Percentiles rank a stretch among this genome's conserved stretches.
Evolutionary conservation across 257 asterid genomes (phyloP).

Genomic region (Salvia rosmarinus): DNA sequence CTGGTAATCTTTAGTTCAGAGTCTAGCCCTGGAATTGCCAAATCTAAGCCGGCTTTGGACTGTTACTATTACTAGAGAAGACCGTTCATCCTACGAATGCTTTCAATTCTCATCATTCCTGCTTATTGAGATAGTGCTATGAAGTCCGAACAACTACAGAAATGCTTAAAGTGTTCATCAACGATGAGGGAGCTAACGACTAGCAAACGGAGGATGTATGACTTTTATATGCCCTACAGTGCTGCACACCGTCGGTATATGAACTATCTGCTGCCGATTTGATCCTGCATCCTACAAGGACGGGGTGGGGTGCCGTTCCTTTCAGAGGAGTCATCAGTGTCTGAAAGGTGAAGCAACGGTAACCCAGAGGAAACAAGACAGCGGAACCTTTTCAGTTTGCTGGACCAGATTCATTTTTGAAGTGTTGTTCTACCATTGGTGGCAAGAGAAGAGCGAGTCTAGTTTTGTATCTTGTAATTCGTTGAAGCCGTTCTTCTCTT

Average conservation of each 20-base stretch:
- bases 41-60: not conserved
- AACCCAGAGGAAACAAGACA: slow-evolving; percentile 1
- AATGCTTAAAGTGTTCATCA: not conserved
- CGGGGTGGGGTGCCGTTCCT: not conserved
- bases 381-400: slow-evolving; percentile 47
- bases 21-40: slow-evolving; percentile 19
- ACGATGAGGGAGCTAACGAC: not conserved
- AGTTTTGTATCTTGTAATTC: slow-evolving; percentile 79
- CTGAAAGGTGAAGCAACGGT: not conserved
- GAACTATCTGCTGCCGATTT: slow-evolving; percentile 18
- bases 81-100: slow-evolving; percentile 6
- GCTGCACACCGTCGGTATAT: slow-evolving; percentile 27
- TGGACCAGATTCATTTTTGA: slow-evolving; percentile 56
- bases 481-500: slow-evolving; percentile 72
- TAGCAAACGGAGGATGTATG: not conserved
- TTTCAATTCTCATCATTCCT: slow-evolving; percentile 14
- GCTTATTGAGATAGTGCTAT: not conserved
- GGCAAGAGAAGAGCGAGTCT: slow-evolving; percentile 86
- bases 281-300: slow-evolving; percentile 25
- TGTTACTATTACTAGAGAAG: not conserved
- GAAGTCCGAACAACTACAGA: not conserved
- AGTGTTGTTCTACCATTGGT: slow-evolving; percentile 74
- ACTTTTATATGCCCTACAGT: not conserved
- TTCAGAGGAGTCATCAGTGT: not conserved
- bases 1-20: not conserved